Evolutionary conservation across 169 alveolate species (phyloP), one percentile per base, ranked within the genome.

Genomic region (Haemoproteus tartakovskyi): DNA sequence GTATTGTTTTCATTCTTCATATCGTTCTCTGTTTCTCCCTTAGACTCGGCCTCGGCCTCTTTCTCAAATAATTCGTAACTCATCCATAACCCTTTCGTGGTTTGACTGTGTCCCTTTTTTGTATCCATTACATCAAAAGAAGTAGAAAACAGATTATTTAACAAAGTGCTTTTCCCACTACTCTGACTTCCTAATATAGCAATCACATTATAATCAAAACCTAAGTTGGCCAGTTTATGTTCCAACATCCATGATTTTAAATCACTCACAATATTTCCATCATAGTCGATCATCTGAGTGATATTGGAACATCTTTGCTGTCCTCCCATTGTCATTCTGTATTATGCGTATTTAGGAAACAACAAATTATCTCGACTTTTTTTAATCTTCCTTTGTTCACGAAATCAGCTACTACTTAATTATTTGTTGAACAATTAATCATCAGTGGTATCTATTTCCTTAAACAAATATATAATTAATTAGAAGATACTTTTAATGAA

Each of bases 31-130:
- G 26, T 43, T 4, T 41, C 14, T 4, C 27, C 1, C 14, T 24
- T 16, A 18, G 16, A 30, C 33, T 56, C 22, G 36, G 24, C 3
- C 33, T 43, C 4, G 37, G 11, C 8, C 19, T 57, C 46, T 26
- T 63, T 78, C 27, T 26, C 85, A 51, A 41, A 80, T 5, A 36
- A 48, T 19, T 80, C 87, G 16, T 86, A 82, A 36, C 95, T 90
- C 22, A 89, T 87, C 97, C 97, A 94, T 22, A 94, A 78, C 12
- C 97, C 97, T 79, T 90, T 89, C 18, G 97, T 94, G 30, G 97
- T 94, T 82, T 92, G 97, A 29, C 94, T 79, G 52, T 91, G 95
- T n/a, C 97, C 97, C 37, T 56, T 57, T 62, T 60, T 78, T 12
- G 94, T 86, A 74, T 94, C 90, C 95, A 94, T 89, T 26, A 91